A percentile compares a stretch with the other conserved stretches of the same genome.
phyloP scores from a whole-genome alignment of 352 stramenopile genomes.

The Globisporangium nagaii region DNA sequence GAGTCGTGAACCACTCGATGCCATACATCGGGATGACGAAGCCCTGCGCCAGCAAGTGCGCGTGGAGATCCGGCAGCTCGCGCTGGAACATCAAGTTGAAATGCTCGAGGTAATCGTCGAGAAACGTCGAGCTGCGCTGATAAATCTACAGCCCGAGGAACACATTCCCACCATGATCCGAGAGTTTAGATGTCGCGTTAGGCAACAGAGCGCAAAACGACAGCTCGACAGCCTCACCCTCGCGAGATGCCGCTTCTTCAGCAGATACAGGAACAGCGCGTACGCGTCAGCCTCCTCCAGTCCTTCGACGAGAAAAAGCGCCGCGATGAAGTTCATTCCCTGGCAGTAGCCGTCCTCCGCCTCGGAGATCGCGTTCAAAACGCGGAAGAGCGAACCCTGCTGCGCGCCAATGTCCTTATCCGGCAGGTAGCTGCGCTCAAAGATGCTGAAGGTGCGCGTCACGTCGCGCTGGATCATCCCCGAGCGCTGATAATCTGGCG shows the following conservation, averaged over 20 bases:
- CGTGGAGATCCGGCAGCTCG: slow-evolving; percentile 60
- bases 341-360: slow-evolving; percentile 83
- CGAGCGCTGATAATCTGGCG: slow-evolving; percentile 61
- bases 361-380: slow-evolving; percentile 76
- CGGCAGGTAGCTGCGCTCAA: slow-evolving; percentile 40
- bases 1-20: slow-evolving; percentile 86
- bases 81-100: slow-evolving; percentile 72
- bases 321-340: slow-evolving; percentile 88
- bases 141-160: slow-evolving; percentile 70
- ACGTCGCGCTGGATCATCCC: slow-evolving; percentile 74
- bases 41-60: slow-evolving; percentile 54
- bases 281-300: slow-evolving; percentile 78
- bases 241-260: slow-evolving; percentile 75
- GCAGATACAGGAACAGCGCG: slow-evolving; percentile 73
- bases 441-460: slow-evolving; percentile 84
- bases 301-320: slow-evolving; percentile 78
- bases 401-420: slow-evolving; percentile 39
- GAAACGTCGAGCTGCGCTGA: slow-evolving; percentile 74
- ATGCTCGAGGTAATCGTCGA: slow-evolving; percentile 81
- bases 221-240: slow-evolving; percentile 23
- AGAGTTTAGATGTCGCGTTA: too few species aligned
- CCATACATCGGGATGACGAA: slow-evolving; percentile 81
- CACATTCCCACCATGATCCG: too few species aligned
- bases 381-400: slow-evolving; percentile 65
- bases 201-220: too few species aligned